These are phyloP conservation scores for Populus ilicifolia DNA, from an alignment of 345 rosid species.

Conservation along the genomic window DNA sequence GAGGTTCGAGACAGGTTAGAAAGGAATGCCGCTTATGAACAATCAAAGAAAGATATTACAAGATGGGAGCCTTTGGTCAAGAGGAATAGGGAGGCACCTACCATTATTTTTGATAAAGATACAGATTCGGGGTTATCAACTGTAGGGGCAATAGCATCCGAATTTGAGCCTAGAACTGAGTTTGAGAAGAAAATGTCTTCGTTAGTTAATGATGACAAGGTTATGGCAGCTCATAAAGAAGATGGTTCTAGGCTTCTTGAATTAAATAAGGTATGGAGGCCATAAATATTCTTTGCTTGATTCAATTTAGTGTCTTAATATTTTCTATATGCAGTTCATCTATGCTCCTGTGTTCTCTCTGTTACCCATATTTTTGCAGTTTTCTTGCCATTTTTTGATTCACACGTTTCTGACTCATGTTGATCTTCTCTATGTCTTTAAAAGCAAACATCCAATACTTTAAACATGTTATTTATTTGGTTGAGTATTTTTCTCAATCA, in stretches of 20 bases:
- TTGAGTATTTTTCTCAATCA: not conserved
- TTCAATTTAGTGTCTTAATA: constrained; percentile 3
- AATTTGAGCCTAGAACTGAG: constrained; percentile 83
- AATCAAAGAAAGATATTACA: constrained; percentile 54
- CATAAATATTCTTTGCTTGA: not conserved
- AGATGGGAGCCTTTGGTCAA: constrained; percentile 81
- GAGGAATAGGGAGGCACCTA: constrained; percentile 83
- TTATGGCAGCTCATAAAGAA: constrained; percentile 68
- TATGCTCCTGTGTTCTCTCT: not conserved
- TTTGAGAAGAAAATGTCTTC: constrained; percentile 92
- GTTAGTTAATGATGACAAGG: constrained; percentile 52
- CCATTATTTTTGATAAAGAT: constrained; percentile 69
- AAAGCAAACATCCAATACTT: not conserved
- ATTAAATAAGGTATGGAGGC: constrained; percentile 56
- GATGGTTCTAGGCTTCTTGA: constrained; percentile 90
- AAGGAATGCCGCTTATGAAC: constrained; percentile 59
- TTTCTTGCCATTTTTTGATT: not conserved
- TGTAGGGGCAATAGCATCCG: constrained; percentile 88
- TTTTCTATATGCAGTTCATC: not conserved
- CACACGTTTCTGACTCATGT: not conserved
- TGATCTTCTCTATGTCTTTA: not conserved
- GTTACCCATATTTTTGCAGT: not conserved
- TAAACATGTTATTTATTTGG: not conserved
- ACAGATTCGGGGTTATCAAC: constrained; percentile 72
- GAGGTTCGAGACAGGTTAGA: constrained; percentile 65